A percentile compares a stretch with the other conserved stretches of the same genome.
These are phyloP conservation scores for Obba rivulosa DNA, from an alignment of 768 basidiomycete genomes.

Conservation along the genomic window DNA sequence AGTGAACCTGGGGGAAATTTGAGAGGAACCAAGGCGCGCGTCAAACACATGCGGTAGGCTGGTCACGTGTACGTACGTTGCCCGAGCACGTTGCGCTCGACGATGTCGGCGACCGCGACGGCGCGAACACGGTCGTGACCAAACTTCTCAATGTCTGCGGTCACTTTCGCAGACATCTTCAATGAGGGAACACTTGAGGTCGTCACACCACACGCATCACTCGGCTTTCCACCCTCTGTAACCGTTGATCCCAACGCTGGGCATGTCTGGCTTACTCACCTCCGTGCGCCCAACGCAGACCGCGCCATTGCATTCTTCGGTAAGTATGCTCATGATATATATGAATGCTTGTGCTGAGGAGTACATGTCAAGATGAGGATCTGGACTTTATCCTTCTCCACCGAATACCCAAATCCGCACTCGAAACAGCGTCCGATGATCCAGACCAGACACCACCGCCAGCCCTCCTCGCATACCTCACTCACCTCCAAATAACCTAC, in stretches of 20 bases:
- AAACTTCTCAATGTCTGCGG: too few species aligned
- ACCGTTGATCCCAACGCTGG: slow-evolving; percentile 22
- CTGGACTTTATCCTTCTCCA: slow-evolving; percentile 28
- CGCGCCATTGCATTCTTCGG: slow-evolving; percentile 73
- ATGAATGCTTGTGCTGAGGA: not conserved
- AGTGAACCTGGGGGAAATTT: too few species aligned
- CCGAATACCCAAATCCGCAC: slow-evolving; percentile 19
- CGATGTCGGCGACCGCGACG: too few species aligned
- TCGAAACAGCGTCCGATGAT: slow-evolving; percentile 24
- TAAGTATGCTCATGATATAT: slow-evolving; percentile 26
- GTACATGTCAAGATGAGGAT: slow-evolving; percentile 26
- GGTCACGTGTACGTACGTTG: too few species aligned
- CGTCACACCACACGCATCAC: slow-evolving; percentile 58
- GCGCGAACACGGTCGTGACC: too few species aligned
- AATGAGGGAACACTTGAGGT: slow-evolving; percentile 53
- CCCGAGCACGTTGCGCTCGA: too few species aligned
- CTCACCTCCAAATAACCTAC: slow-evolving; percentile 70
- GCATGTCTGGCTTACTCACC: slow-evolving; percentile 52
- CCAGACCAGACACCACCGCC: slow-evolving; percentile 25
- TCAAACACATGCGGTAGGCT: too few species aligned
- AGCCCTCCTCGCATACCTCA: slow-evolving; percentile 51
- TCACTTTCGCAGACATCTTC: slow-evolving; percentile 61
- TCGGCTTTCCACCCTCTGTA: slow-evolving; percentile 47
- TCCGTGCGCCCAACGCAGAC: slow-evolving; percentile 40
- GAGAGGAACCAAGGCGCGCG: too few species aligned